Evolutionary conservation across 352 stramenopile species (phyloP).

Genomic region (Globisporangium lucens): DNA sequence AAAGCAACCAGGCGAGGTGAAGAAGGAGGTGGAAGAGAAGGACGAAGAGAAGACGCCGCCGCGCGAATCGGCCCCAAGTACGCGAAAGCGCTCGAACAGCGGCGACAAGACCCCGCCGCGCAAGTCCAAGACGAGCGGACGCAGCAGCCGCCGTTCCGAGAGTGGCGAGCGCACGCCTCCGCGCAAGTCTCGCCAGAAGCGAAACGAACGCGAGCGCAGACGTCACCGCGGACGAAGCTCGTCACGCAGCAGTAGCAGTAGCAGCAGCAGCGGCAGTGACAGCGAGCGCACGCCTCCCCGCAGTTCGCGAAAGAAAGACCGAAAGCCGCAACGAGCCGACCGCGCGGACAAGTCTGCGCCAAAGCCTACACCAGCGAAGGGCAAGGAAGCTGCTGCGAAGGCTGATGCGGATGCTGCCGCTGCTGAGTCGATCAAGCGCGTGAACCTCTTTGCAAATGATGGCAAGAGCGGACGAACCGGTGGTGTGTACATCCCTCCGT

Average conservation of each 20-base stretch:
- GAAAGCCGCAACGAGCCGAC: not conserved
- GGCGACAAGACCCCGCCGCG: constrained; percentile 28
- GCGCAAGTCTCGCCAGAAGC: constrained; percentile 12
- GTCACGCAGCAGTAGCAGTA: not conserved
- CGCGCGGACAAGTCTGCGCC: constrained; percentile 1
- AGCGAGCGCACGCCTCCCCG: constrained; percentile 24
- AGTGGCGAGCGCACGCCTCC: constrained; percentile 9
- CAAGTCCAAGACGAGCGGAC: constrained; percentile 22
- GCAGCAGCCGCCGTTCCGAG: constrained; percentile 7
- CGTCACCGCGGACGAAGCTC: constrained; percentile 6
- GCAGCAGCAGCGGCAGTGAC: constrained; percentile 8
- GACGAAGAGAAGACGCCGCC: constrained; percentile 5
- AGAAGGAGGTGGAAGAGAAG: not conserved
- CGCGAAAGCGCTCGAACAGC: constrained; percentile 13
- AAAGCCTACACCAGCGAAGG: not conserved
- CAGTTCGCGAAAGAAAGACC: constrained; percentile 11
- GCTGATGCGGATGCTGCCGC: not conserved
- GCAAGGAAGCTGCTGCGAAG: not conserved
- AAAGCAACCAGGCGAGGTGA: not conserved
- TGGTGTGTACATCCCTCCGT: constrained; percentile 91
- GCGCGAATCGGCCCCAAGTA: not conserved
- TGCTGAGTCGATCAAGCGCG: constrained; percentile 15
- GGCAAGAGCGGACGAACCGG: constrained; percentile 64
- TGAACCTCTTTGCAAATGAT: constrained; percentile 42
- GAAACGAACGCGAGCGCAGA: constrained; percentile 11